A percentile compares a stretch with the other conserved stretches of the same genome.
Evolutionary conservation across 306 rosid species (phyloP).

Genomic region (Vigna angularis): DNA sequence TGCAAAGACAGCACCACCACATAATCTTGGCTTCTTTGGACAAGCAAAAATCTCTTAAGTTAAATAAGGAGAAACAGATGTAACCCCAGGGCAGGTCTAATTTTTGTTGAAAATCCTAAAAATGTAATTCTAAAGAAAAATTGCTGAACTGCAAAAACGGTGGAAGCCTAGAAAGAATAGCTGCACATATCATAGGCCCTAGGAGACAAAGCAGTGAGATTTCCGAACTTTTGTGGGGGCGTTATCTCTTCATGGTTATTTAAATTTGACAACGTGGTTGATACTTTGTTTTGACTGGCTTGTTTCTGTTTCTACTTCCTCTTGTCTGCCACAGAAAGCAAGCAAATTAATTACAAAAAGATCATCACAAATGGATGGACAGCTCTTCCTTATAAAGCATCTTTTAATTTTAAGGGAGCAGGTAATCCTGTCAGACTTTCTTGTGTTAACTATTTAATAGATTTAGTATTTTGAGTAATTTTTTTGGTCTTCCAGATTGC

Average conservation of each 20-base stretch:
- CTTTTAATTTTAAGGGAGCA: slow-evolving; percentile 95
- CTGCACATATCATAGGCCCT: not conserved
- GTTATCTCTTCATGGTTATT: slow-evolving; percentile 22
- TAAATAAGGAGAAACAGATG: not conserved
- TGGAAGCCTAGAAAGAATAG: not conserved
- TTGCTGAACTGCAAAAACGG: not conserved
- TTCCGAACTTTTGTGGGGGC: slow-evolving; percentile 7
- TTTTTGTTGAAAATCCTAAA: slow-evolving; percentile 7
- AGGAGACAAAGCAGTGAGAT: not conserved
- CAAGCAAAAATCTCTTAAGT: not conserved
- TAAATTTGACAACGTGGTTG: slow-evolving; percentile 26
- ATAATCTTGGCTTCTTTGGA: slow-evolving; percentile 8
- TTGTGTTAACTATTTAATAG: slow-evolving; percentile 35
- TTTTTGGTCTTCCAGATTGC: slow-evolving; percentile 75
- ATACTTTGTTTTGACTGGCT: slow-evolving; percentile 29
- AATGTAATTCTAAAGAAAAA: not conserved
- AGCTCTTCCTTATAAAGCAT: slow-evolving; percentile 95
- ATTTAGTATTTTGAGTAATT: slow-evolving; percentile 30
- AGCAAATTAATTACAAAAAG: slow-evolving; percentile 89
- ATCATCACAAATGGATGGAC: slow-evolving; percentile 95
- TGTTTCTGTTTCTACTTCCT: slow-evolving; percentile 44
- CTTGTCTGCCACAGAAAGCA: slow-evolving; percentile 75
- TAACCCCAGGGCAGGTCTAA: not conserved
- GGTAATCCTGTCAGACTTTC: slow-evolving; percentile 57
- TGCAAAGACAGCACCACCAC: not conserved